phyloP scores from a whole-genome alignment of 2,329 filamentous ascomycete species.

The Capronia americana region DNA sequence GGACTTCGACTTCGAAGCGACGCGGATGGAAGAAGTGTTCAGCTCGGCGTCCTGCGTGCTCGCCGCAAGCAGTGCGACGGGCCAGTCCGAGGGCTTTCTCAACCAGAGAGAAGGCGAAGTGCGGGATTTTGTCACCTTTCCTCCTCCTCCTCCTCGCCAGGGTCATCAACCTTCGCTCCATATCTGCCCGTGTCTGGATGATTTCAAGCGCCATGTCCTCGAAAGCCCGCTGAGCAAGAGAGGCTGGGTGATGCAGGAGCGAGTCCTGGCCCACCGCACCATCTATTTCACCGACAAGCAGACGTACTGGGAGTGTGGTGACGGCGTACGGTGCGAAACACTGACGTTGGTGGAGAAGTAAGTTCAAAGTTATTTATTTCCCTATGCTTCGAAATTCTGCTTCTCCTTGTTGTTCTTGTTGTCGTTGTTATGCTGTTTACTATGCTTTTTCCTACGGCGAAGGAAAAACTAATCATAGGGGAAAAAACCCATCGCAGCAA shows the following conservation, averaged over 20 bases:
- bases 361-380: too few relatives aligned
- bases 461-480: too few relatives aligned
- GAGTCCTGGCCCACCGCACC: background rate
- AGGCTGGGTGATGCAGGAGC: background rate
- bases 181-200: background rate
- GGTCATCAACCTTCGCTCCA: background rate
- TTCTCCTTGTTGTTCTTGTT: too few relatives aligned
- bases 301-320: background rate
- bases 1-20: constrained; percentile 13
- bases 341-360: too few relatives aligned
- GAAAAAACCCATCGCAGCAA: too few relatives aligned
- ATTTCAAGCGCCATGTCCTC: background rate
- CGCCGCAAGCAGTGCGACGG: background rate
- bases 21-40: background rate
- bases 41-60: background rate
- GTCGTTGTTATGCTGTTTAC: too few relatives aligned
- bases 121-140: too few relatives aligned
- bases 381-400: too few relatives aligned
- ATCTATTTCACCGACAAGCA: background rate
- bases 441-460: too few relatives aligned
- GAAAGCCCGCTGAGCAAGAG: background rate
- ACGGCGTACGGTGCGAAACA: background rate
- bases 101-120: background rate
- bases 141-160: too few relatives aligned
- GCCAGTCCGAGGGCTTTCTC: background rate